These are phyloP conservation scores for Solanum bukasovii DNA, from an alignment of 257 asterid genomes.

Conservation along the genomic window DNA sequence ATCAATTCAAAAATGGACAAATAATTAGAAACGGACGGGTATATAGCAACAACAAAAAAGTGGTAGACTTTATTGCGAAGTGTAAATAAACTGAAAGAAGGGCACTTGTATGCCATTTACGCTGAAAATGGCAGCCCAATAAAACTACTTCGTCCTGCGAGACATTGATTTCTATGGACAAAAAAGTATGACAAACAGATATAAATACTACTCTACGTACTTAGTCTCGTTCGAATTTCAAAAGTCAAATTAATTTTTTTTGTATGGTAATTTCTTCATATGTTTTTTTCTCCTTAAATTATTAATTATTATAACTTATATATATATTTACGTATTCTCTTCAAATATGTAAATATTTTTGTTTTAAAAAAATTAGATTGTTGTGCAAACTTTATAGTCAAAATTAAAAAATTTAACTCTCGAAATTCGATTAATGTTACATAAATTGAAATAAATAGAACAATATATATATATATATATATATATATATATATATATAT, in stretches of 20 bases:
- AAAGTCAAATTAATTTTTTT: no score
- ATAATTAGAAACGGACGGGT: rapidly evolving
- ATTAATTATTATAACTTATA: no score
- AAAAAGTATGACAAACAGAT: background rate
- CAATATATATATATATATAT: no score
- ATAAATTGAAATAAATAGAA: background rate
- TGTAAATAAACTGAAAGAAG: background rate
- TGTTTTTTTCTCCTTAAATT: no score
- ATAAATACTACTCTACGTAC: background rate
- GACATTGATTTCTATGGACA: background rate
- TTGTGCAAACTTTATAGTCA: background rate
- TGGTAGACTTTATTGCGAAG: no score
- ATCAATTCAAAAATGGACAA: no score
- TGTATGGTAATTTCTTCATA: no score
- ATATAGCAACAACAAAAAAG: no score
- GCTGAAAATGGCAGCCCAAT: background rate
- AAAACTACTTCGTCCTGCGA: background rate
- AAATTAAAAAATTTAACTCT: background rate
- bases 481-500: no score
- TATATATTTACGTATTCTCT: no score
- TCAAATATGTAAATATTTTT: background rate
- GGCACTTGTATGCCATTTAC: background rate
- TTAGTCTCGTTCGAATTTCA: background rate
- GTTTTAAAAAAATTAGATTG: background rate
- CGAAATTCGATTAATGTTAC: background rate